Conservation (phyloP, 2,329 filamentous ascomycete genomes). For the Cladobotryum mycophilum region DNA sequence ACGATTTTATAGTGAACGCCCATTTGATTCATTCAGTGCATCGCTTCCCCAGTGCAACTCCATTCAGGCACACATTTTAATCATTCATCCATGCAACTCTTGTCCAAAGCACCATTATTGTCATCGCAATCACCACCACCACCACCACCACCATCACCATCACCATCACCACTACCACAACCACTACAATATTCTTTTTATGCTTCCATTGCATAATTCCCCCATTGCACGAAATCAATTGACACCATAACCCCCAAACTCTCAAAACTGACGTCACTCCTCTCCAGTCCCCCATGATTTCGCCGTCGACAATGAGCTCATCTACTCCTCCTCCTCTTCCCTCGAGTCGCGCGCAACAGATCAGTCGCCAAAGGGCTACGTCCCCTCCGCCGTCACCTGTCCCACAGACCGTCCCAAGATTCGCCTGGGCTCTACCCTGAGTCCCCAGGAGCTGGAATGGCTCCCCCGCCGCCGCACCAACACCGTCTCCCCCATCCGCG, state of each 20-base stretch:
- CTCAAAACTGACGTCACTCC: conserved; percentile 2
- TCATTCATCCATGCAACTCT: too few species aligned
- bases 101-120: too few species aligned
- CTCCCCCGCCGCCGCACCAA: conserved; percentile 63
- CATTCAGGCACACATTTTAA: not conserved
- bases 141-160: too few species aligned
- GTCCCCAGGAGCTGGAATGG: conserved; percentile 67
- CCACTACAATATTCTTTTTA: too few species aligned
- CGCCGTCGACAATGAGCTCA: conserved; percentile 9
- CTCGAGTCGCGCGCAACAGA: conserved; percentile 23
- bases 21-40: not conserved
- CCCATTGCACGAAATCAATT: not conserved
- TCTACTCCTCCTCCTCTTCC: conserved; percentile 4
- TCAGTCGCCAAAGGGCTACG: conserved; percentile 52
- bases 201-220: not conserved
- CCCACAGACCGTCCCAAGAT: conserved; percentile 64
- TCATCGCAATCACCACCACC: too few species aligned
- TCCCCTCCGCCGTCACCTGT: conserved; percentile 61
- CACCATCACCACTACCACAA: too few species aligned
- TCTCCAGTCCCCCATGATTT: conserved; percentile 8
- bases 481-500: conserved; percentile 67
- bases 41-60: not conserved
- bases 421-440: conserved; percentile 55
- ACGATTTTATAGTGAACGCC: conserved; percentile 1
- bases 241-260: not conserved